Conservation (phyloP, 2,329 filamentous ascomycete species). For the Mollisia scopiformis region DNA sequence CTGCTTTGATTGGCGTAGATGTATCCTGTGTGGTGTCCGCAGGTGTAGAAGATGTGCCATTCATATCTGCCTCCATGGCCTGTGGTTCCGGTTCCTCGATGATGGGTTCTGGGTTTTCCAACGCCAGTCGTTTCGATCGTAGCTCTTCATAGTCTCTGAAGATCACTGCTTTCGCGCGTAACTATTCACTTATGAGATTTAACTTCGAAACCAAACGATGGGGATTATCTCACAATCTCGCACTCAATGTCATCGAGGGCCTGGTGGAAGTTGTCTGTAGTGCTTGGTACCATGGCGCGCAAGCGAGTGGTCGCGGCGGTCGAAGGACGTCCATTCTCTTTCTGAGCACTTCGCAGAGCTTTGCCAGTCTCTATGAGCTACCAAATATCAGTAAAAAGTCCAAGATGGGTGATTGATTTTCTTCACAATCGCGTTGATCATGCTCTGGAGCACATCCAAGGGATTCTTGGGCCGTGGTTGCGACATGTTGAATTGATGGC, state of each 20-base stretch:
- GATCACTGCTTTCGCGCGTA: slow-evolving; percentile 57
- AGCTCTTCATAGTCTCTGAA: slow-evolving; percentile 53
- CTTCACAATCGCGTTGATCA: slow-evolving; percentile 59
- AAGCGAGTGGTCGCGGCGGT: slow-evolving; percentile 30
- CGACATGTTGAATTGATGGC: slow-evolving; percentile 19
- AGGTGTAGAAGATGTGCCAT: background rate
- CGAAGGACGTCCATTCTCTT: slow-evolving; percentile 47
- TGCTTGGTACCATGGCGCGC: slow-evolving; percentile 29
- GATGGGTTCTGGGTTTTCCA: slow-evolving; percentile 30
- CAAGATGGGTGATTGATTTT: background rate
- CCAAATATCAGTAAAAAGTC: background rate
- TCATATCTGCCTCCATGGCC: background rate
- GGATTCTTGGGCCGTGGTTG: slow-evolving; percentile 29
- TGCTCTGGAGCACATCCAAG: slow-evolving; percentile 48
- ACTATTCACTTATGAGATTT: slow-evolving; percentile 37
- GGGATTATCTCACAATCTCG: slow-evolving; percentile 52
- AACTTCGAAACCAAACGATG: background rate
- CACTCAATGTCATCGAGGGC: slow-evolving; percentile 59
- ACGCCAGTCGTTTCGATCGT: slow-evolving; percentile 31
- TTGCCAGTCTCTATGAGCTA: slow-evolving; percentile 64
- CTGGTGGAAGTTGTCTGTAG: slow-evolving; percentile 44
- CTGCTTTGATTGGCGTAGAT: slow-evolving; percentile 26
- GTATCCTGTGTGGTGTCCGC: slow-evolving; percentile 8
- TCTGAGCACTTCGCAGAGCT: slow-evolving; percentile 52
- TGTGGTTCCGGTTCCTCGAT: slow-evolving; percentile 31